Percentiles rank a stretch among this genome's conserved stretches.
phyloP scores from a whole-genome alignment of 805 yeast species.

The Pichia sporocuriosa region DNA sequence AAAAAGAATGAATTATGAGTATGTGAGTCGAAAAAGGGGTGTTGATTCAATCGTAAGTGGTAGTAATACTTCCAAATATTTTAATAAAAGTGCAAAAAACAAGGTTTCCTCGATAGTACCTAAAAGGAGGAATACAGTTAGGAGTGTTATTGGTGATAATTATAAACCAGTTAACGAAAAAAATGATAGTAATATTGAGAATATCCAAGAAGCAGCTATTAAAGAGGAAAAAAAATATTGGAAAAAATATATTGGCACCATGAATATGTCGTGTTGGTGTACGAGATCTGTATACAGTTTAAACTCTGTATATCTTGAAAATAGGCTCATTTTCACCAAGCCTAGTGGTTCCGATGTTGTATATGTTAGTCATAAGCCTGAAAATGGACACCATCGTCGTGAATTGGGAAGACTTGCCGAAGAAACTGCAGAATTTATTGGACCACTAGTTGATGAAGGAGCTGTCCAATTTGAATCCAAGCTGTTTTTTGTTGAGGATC shows the following conservation, averaged over 20 bases:
- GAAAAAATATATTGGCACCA: slow-evolving; percentile 46
- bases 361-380: slow-evolving; percentile 20
- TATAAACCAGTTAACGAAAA: too few species aligned
- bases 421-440: slow-evolving; percentile 55
- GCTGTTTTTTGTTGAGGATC: slow-evolving; percentile 48
- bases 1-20: slow-evolving; percentile 3
- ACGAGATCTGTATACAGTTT: slow-evolving; percentile 51
- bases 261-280: slow-evolving; percentile 62
- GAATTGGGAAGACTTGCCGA: slow-evolving; percentile 78
- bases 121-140: neutral
- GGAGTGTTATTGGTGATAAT: too few species aligned
- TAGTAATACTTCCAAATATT: neutral
- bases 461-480: slow-evolving; percentile 50
- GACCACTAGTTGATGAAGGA: slow-evolving; percentile 54
- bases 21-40: slow-evolving; percentile 5
- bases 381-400: slow-evolving; percentile 25
- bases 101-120: neutral
- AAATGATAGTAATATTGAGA: too few species aligned
- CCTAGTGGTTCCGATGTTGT: slow-evolving; percentile 20
- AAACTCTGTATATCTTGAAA: slow-evolving; percentile 37
- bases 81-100: neutral
- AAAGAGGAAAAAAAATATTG: slow-evolving; percentile 12
- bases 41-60: neutral
- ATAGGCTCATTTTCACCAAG: slow-evolving; percentile 23
- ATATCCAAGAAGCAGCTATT: too few species aligned